Conservation (phyloP, 2,329 filamentous ascomycete genomes). For the Cryphonectria naterciae region DNA sequence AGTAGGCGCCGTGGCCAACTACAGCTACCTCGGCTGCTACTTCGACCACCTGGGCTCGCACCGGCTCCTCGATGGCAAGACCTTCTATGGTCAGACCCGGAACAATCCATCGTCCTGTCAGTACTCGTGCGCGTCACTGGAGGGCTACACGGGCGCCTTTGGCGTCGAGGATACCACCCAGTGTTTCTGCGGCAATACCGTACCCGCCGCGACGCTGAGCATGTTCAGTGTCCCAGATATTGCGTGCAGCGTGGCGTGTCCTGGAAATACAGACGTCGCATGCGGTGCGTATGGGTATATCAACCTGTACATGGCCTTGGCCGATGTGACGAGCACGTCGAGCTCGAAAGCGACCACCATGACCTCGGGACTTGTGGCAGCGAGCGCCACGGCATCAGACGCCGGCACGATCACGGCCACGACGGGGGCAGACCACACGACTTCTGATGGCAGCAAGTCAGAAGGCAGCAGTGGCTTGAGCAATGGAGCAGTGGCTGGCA, state of each 20-base stretch:
- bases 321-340: not conserved
- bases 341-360: not conserved
- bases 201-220: not conserved
- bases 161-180: not conserved
- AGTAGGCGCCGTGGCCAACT: not conserved
- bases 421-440: not conserved
- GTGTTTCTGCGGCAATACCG: not conserved
- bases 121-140: not conserved
- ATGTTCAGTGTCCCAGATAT: not conserved
- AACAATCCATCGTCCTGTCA: not conserved
- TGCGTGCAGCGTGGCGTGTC: not conserved
- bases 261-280: not conserved
- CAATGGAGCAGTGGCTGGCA: not conserved
- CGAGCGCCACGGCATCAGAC: not conserved
- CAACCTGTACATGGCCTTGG: not conserved
- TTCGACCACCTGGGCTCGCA: not conserved
- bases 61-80: not conserved
- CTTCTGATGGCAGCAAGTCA: no score
- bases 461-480: not conserved
- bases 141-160: not conserved
- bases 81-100: not conserved
- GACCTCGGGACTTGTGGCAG: not conserved
- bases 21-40: conserved; percentile 3
- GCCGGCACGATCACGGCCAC: not conserved
- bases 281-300: conserved; percentile 4